Base-by-base conservation (phyloP, 2,329 filamentous ascomycete species). In the Trichophyton equinum region DNA sequence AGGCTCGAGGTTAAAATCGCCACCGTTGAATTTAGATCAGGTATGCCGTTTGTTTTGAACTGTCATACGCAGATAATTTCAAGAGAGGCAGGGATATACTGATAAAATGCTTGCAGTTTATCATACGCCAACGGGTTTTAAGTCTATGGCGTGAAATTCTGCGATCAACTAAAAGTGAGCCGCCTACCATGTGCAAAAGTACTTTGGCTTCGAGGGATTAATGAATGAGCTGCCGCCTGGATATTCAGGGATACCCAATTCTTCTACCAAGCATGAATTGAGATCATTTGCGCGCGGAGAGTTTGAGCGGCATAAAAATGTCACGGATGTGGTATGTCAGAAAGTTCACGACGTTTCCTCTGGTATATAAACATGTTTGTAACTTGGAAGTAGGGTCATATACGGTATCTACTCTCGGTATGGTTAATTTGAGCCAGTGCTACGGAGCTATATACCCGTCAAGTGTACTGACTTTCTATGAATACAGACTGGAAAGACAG, bases 361-460 rank as follows among this genome's bases (percentile, higher is more conserved):
- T 51, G 36, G 13, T 13, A 5, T 53, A 44, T 4, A 51, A 22
- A 42, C 38, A 44, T n/a, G 20, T 38, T 46, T 22, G 36, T 58
- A 33, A 63, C 36, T 47, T 3, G 4, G 33, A 20, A 36, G 40
- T 27, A 69, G 67, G 64, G 59, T 3, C 76, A 78, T 67, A 77
- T 78, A 58, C 69, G 76, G 63, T 78, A 78, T 62, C 64, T 78
- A 27, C 65, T 76, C 61, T 77, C 74, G 65, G 73, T 76, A 59
- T 47, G 27, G 33, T 27, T 30, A 7, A 38, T 13, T 38, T 3
- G 6, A 15, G 6, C 15, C 5, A 9, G 27, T 15, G 11, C 25
- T 9, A 25, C 15, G 36, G 8, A 9, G 25, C 13, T 40, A 25
- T 25, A 4, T 60, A 22, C 64, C 65, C 55, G 11, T 42, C 9